These are phyloP conservation scores for Acanthamoeba healyi DNA, from an alignment of 208 protist species.

Conservation along the genomic window DNA sequence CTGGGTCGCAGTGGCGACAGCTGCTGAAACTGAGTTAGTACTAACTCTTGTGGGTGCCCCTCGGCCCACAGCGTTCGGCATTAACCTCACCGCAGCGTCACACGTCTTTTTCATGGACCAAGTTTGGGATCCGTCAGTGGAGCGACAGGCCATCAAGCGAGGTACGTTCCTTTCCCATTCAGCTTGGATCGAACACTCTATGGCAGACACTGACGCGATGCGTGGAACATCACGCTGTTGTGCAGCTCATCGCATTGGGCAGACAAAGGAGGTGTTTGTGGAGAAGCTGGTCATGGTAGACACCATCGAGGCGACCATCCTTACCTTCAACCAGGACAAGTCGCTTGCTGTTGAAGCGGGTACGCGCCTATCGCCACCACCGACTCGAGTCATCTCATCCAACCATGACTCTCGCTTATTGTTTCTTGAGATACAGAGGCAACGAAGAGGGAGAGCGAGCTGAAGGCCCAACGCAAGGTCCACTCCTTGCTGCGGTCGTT, in stretches of 20 bases:
- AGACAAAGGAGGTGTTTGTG: slow-evolving; percentile 76
- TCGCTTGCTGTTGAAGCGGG: not conserved
- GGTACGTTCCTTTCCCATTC: not conserved
- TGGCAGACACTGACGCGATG: not conserved
- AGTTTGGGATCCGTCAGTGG: slow-evolving; percentile 71
- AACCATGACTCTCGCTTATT: not conserved
- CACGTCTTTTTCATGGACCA: slow-evolving; percentile 83
- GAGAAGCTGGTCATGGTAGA: slow-evolving; percentile 80
- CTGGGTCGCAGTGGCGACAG: not conserved
- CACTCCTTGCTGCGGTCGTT: slow-evolving; percentile 30
- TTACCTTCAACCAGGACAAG: slow-evolving; percentile 56
- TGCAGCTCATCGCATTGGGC: slow-evolving; percentile 83
- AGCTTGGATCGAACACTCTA: not conserved
- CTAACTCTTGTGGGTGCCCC: no score
- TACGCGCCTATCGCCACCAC: not conserved
- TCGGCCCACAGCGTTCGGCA: slow-evolving; percentile 77
- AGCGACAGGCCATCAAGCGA: slow-evolving; percentile 83
- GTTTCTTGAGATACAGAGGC: not conserved
- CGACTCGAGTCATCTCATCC: not conserved
- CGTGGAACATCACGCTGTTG: not conserved
- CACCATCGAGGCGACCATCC: slow-evolving; percentile 77
- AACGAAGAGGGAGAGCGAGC: slow-evolving; percentile 11
- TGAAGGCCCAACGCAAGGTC: slow-evolving; percentile 63
- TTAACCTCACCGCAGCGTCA: slow-evolving; percentile 81
- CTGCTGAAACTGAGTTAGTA: no score